Conservation (phyloP, 306 rosid species). For the Casuarina cunninghamiana region DNA sequence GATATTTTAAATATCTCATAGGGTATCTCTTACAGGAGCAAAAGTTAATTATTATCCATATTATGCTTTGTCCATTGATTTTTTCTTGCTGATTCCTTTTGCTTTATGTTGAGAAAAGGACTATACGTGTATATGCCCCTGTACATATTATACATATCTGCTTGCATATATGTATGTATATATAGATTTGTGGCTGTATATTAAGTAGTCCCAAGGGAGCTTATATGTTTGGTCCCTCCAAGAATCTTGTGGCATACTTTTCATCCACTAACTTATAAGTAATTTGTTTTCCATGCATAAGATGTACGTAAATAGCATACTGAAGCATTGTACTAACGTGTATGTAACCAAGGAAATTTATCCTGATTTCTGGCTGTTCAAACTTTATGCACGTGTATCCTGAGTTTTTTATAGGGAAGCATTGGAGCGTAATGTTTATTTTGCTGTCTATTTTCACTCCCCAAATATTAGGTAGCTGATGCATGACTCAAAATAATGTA, state of each 20-base stretch:
- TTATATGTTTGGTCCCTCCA: not conserved
- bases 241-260: conserved; percentile 19
- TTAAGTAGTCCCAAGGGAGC: not conserved
- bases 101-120: not conserved
- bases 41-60: not conserved
- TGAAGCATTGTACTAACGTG: not conserved
- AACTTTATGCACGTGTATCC: not conserved
- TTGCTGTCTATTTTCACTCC: not conserved
- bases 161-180: not conserved
- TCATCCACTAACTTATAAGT: conserved; percentile 7
- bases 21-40: not conserved
- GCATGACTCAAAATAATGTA: conserved; percentile 10
- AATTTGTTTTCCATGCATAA: not conserved
- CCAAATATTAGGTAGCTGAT: not conserved
- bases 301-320: not conserved
- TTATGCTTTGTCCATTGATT: not conserved
- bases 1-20: not conserved
- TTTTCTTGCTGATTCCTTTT: not conserved
- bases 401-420: not conserved
- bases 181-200: not conserved
- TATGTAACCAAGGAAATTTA: not conserved
- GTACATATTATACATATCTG: not conserved
- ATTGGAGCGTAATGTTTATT: not conserved
- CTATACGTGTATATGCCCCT: not conserved
- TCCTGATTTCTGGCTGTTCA: not conserved